Percentiles rank a stretch among this genome's conserved stretches.
Evolutionary conservation across 176 grass and related monocot genomes (phyloP).

Genomic region (Bromus sterilis): DNA sequence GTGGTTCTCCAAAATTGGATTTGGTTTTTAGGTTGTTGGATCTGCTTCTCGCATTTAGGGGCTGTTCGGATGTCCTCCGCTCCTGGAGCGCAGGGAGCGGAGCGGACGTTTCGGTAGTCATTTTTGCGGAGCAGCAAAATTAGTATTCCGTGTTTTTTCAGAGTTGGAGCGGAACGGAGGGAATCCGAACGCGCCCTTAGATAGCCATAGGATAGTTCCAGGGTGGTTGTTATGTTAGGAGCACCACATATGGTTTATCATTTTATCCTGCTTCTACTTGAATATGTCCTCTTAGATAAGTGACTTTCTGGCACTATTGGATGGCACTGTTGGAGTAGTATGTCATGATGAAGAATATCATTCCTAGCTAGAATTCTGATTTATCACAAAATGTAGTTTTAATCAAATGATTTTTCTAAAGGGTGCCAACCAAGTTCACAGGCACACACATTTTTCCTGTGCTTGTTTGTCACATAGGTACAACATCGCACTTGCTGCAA

Average conservation of each 20-base stretch:
- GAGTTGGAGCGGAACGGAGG: too few relatives aligned
- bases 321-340: background rate
- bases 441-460: background rate
- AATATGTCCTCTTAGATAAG: background rate
- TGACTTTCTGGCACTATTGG: background rate
- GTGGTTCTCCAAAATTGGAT: background rate
- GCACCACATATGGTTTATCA: background rate
- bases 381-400: background rate
- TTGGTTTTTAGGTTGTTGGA: background rate
- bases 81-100: too few relatives aligned
- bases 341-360: background rate
- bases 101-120: too few relatives aligned
- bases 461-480: background rate
- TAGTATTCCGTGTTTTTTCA: too few relatives aligned
- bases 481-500: background rate
- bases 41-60: background rate
- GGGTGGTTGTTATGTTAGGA: background rate
- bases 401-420: slow-evolving; percentile 14
- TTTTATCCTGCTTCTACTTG: background rate
- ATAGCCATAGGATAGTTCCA: too few relatives aligned
- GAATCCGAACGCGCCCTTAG: too few relatives aligned
- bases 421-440: slow-evolving; percentile 17
- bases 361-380: background rate
- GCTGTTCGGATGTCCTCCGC: too few relatives aligned
- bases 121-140: too few relatives aligned